Base-by-base conservation (phyloP, 1,284 basidiomycete species). In the Ceratobasidium sp. region DNA sequence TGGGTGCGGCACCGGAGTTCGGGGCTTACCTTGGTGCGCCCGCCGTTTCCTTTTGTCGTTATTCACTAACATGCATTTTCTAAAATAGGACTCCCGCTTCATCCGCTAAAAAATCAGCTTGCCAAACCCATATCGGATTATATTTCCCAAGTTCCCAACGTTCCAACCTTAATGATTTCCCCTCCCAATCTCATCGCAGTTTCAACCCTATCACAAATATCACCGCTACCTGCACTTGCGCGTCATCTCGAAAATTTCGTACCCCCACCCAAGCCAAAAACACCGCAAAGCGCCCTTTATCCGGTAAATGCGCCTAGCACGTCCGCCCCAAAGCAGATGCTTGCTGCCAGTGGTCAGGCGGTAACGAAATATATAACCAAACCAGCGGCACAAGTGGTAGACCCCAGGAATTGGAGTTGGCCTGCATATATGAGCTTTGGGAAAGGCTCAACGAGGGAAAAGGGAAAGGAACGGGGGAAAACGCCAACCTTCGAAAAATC, bases 351-450 rank as follows among this genome's bases (percentile, higher is more conserved):
- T 71, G 73, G 73, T 36, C 71, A 78, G 75, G 76, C 60, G 45
- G 74, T 75, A n/a, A 82, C 82, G 62, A 82, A 81, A 2, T 88
- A 88, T 79, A 83, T 88, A 45, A 85, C 85, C 14, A 84, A 85
- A 64, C 81, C 85, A 19, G 76, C 82, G n/a, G 81, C 85, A 62
- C 84, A 81, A 54, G 84, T 84, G 60, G 86, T 91, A 84, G 88
- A 90, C 78, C 84, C 90, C 78, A 85, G 87, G 76, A 91, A 91
- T 81, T 94, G 92, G 93, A 85, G 83, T 76, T 94, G 92, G 93
- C 87, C 90, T 8, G 89, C 86, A 2, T 88, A 87, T 76, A 80
- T 91, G 56, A 88, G 89, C 0, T 92, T 93, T 81, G 88, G 89
- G 6, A 72, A 72, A 53, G 69, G 69, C 17, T 72, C 69, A 1